Conservation (phyloP, 495 filamentous ascomycete genomes). For the Aspergillus cristatus region DNA sequence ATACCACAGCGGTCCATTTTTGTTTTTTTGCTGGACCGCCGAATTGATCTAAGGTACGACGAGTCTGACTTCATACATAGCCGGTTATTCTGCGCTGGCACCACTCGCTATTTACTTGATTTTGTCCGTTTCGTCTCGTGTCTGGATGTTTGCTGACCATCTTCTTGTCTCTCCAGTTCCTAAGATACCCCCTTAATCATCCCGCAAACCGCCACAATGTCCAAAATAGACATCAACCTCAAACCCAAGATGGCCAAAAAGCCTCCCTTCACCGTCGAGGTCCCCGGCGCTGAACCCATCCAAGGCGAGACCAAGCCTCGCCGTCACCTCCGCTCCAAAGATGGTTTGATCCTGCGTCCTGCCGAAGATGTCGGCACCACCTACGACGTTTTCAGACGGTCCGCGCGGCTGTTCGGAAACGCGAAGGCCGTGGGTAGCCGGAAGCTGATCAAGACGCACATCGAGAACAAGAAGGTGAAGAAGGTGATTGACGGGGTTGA, state of each 20-base stretch:
- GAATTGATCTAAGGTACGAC: no score
- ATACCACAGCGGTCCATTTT: not conserved
- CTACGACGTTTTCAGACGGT: constrained; percentile 75
- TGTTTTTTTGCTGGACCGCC: no score
- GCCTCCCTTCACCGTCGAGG: constrained; percentile 70
- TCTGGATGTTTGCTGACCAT: no score
- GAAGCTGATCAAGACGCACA: constrained; percentile 72
- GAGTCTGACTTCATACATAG: no score
- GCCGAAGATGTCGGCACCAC: constrained; percentile 68
- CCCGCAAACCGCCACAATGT: constrained; percentile 20
- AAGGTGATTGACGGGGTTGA: constrained; percentile 89
- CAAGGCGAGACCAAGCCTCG: constrained; percentile 89
- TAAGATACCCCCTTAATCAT: no score
- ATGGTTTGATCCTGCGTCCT: constrained; percentile 58
- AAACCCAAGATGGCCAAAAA: constrained; percentile 53
- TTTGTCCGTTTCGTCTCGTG: no score
- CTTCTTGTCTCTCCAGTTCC: no score
- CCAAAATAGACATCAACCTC: constrained; percentile 43
- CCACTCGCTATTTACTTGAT: no score
- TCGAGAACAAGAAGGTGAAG: constrained; percentile 94
- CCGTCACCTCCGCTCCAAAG: constrained; percentile 60
- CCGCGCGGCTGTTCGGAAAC: constrained; percentile 77
- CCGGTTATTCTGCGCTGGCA: no score
- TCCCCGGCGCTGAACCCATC: constrained; percentile 57
- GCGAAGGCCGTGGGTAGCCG: constrained; percentile 76